A percentile compares a stretch with the other conserved stretches of the same genome.
Evolutionary conservation across 805 yeast genomes (phyloP).

Genomic region (Metschnikowia baotianmanensis): DNA sequence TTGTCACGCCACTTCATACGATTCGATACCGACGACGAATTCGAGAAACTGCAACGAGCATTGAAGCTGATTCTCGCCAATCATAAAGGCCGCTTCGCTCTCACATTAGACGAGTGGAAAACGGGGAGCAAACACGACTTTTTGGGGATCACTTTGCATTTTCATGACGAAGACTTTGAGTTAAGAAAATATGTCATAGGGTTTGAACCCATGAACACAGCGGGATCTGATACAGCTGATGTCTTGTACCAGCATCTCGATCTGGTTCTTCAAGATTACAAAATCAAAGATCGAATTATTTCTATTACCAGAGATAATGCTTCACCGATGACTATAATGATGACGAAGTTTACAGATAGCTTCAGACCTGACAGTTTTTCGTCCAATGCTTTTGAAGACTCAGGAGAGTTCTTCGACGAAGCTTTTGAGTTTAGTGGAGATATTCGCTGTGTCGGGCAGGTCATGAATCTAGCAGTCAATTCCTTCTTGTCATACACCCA

Average conservation of each 20-base stretch:
- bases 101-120: neutral
- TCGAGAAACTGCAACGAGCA: neutral
- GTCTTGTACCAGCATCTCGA: neutral
- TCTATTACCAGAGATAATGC: constrained; percentile 1
- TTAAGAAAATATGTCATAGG: neutral
- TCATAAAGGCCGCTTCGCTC: neutral
- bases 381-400: neutral
- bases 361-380: neutral
- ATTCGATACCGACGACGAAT: too few relatives aligned
- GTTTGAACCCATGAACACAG: neutral
- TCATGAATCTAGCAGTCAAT: neutral
- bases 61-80: neutral
- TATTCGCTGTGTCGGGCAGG: constrained; percentile 6
- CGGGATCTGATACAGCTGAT: neutral
- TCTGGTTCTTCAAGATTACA: neutral
- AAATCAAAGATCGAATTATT: neutral
- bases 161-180: neutral
- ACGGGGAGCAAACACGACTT: neutral
- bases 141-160: neutral
- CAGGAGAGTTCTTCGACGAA: neutral
- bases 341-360: neutral
- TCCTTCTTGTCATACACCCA: constrained; percentile 1
- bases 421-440: neutral
- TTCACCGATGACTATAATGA: neutral
- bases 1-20: neutral